phyloP scores from a whole-genome alignment of 208 protist species.

The Phytomonas sp. region DNA sequence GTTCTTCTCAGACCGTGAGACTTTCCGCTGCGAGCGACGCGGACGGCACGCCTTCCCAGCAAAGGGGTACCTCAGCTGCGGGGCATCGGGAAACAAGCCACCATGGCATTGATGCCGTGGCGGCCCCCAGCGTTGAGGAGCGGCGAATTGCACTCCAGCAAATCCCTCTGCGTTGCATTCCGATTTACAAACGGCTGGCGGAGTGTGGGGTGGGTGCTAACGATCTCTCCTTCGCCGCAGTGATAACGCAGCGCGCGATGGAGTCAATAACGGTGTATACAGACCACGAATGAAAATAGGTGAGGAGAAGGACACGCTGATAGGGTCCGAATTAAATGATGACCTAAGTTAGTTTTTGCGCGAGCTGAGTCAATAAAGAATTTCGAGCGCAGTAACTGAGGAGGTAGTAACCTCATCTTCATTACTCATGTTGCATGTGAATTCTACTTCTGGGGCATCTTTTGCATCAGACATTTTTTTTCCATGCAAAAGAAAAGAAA shows the following conservation, averaged over 20 bases:
- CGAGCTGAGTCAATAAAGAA: background rate
- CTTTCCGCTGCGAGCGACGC: background rate
- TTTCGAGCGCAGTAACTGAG: background rate
- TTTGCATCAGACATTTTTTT: background rate
- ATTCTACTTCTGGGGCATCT: background rate
- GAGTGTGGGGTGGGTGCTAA: constrained; percentile 24
- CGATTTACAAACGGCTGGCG: constrained; percentile 30
- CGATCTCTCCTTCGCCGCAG: constrained; percentile 25
- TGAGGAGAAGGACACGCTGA: background rate
- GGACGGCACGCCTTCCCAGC: background rate
- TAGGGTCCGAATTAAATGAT: background rate
- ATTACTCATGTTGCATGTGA: background rate
- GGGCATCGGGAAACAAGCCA: background rate
- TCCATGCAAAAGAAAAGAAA: too few species aligned
- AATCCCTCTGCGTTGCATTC: constrained; percentile 7
- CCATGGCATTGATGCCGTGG: background rate
- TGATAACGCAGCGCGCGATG: constrained; percentile 15
- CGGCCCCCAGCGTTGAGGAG: background rate
- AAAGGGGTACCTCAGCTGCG: background rate
- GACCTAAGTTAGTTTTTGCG: background rate
- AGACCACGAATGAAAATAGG: background rate
- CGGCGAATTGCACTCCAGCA: background rate
- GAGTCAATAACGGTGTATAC: background rate
- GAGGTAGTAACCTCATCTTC: background rate
- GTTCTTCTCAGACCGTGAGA: background rate